Evolutionary conservation across 371 early-diverging fungal species (phyloP).

Genomic region (Saksenaea vasiformis): DNA sequence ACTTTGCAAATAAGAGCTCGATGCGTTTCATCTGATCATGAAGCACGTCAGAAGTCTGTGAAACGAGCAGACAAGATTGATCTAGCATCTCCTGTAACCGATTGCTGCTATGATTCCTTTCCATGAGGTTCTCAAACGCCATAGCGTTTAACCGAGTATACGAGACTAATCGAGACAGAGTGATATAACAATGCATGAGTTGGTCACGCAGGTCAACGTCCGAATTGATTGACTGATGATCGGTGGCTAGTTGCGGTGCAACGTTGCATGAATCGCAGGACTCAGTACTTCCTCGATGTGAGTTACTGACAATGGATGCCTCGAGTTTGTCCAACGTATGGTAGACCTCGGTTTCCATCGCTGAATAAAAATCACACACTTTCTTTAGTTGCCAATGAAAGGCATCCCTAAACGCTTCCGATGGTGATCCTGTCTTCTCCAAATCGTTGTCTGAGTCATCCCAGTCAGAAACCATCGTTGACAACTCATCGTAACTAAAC

Average conservation of each 20-base stretch:
- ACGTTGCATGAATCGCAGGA: constrained; percentile 8
- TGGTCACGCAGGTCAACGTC: constrained; percentile 12
- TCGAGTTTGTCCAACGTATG: constrained; percentile 11
- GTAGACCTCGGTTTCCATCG: constrained; percentile 9
- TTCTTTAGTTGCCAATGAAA: constrained; percentile 21
- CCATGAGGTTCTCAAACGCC: constrained; percentile 92
- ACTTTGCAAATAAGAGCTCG: constrained; percentile 58
- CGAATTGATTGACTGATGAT: background rate
- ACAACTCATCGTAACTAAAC: constrained; percentile 6
- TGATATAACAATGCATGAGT: constrained; percentile 9
- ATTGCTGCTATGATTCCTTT: constrained; percentile 86
- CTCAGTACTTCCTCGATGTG: background rate
- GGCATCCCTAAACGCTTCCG: constrained; percentile 4
- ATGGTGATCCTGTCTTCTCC: constrained; percentile 4
- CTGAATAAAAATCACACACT: constrained; percentile 15
- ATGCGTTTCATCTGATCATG: constrained; percentile 44
- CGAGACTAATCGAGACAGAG: constrained; percentile 74
- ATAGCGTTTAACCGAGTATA: constrained; percentile 87
- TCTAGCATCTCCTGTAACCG: constrained; percentile 54
- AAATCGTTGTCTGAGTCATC: background rate
- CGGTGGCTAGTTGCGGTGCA: background rate
- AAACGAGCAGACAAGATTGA: constrained; percentile 47
- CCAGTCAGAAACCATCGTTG: constrained; percentile 5
- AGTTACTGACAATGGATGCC: background rate
- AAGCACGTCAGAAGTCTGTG: constrained; percentile 38